Base-by-base conservation (phyloP, 345 rosid species). In the Citrus reticulata region DNA sequence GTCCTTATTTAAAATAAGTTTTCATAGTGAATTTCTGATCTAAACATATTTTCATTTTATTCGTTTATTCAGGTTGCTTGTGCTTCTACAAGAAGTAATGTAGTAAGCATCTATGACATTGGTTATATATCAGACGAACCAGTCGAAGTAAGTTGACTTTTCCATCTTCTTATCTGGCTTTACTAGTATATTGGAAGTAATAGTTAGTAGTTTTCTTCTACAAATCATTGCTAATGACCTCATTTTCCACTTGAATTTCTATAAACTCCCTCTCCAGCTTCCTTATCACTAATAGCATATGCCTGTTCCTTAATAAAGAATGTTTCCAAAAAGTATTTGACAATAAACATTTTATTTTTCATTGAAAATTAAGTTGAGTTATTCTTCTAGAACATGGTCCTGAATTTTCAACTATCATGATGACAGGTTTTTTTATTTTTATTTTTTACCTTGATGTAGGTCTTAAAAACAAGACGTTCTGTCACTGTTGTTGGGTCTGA, bases 41-140 rank as follows among this genome's bases (percentile, higher is more conserved):
- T 70, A 37, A 17, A 34, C 62, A 63, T 39, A 35, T 9, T 83
- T 60, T 32, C 17, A 11, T 35, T 59, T 74, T 72, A 8, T 78
- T 75, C 55, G 35, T 42, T 80, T 59, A 49, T 81, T 51, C 81
- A 96, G 99, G 92, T 96, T 79, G 99, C 87, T 70, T 94, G 97
- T 77, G 70, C 93, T 72, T 94, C 98, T 51, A 73, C 78, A 81
- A 88, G 82, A 85, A 84, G 61, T 27, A 84, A 88, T 57, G 90
- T 87, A 84, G 92, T 91, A 40, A 83, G 79, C 6, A 83, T 96
- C 74, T 96, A 87, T 59, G 97, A 96, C 81, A 86, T 96, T 82
- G 90, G 97, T 77, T 94, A 91, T 80, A 64, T 90, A 64, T 93
- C 98, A 78, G 78, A 92, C n/a, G 82, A 90, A 72, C 98, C 98